Evolutionary conservation across 192 early-diverging fungal species (phyloP).

Genomic region (Backusella psychrophila): DNA sequence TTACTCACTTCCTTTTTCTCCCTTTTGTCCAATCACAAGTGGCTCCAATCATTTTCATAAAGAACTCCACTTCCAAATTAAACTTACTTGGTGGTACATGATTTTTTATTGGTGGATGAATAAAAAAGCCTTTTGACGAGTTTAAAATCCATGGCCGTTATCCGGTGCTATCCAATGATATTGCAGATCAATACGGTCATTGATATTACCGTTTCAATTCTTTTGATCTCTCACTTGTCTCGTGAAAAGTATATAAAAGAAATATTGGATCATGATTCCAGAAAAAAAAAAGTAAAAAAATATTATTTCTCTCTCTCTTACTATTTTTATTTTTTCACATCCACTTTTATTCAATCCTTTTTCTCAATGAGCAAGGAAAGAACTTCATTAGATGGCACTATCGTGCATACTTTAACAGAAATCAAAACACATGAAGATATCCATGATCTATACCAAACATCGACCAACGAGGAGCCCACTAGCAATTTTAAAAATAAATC

Average conservation of each 20-base stretch:
- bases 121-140: not conserved
- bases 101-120: not conserved
- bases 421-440: not conserved
- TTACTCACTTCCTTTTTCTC: not conserved
- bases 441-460: not conserved
- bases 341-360: not conserved
- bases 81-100: not conserved
- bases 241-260: not conserved
- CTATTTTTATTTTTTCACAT: not conserved
- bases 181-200: not conserved
- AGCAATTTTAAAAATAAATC: not conserved
- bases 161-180: not conserved
- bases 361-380: not conserved
- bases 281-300: not conserved
- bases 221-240: not conserved
- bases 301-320: not conserved
- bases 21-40: not conserved
- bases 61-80: not conserved
- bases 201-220: not conserved
- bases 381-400: not conserved
- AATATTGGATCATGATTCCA: not conserved
- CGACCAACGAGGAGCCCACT: not conserved
- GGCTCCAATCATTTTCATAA: not conserved
- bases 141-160: not conserved
- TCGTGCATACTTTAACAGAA: not conserved